A percentile compares a stretch with the other conserved stretches of the same genome.
These are phyloP conservation scores for Aspergillus panamensis DNA, from an alignment of 495 filamentous ascomycete genomes.

Conservation along the genomic window DNA sequence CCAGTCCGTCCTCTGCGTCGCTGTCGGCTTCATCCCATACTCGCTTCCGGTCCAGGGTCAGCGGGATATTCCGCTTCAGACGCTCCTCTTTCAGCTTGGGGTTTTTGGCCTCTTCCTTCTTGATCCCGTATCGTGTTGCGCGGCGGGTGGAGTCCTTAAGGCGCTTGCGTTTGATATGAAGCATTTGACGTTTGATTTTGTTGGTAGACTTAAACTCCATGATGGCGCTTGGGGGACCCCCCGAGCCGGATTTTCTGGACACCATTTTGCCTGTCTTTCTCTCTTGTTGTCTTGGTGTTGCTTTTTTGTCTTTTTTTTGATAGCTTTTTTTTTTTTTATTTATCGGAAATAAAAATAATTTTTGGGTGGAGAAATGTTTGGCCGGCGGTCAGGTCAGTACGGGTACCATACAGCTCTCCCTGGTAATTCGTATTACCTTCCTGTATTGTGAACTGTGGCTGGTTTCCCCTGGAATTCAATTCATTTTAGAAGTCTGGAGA, in stretches of 20 bases:
- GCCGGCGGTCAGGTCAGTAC: slow-evolving; percentile 23
- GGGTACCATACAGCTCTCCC: background rate
- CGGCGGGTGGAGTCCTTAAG: slow-evolving; percentile 65
- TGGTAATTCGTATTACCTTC: background rate
- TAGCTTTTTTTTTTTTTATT: slow-evolving; percentile 9
- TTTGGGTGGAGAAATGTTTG: slow-evolving; percentile 21
- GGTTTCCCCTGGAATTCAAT: slow-evolving; percentile 9
- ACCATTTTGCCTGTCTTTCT: slow-evolving; percentile 15
- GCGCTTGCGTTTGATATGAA: slow-evolving; percentile 77
- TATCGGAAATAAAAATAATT: slow-evolving; percentile 13
- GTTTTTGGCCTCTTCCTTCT: slow-evolving; percentile 80
- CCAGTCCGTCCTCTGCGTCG: slow-evolving; percentile 56
- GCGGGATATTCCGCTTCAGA: slow-evolving; percentile 71
- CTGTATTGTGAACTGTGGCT: slow-evolving; percentile 1
- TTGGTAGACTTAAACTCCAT: slow-evolving; percentile 49
- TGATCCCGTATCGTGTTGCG: slow-evolving; percentile 69
- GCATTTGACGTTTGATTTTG: slow-evolving; percentile 68
- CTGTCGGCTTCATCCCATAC: slow-evolving; percentile 90
- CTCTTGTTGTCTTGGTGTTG: background rate
- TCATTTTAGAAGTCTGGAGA: background rate
- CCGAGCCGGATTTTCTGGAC: slow-evolving; percentile 20
- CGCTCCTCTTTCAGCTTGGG: slow-evolving; percentile 70
- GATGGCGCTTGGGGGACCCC: slow-evolving; percentile 29
- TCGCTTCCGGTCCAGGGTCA: slow-evolving; percentile 83
- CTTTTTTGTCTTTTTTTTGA: background rate